Percentiles rank a stretch among this genome's conserved stretches.
Evolutionary conservation across 441 rosid species (phyloP).

Genomic region (Arabidopsis hybrid): DNA sequence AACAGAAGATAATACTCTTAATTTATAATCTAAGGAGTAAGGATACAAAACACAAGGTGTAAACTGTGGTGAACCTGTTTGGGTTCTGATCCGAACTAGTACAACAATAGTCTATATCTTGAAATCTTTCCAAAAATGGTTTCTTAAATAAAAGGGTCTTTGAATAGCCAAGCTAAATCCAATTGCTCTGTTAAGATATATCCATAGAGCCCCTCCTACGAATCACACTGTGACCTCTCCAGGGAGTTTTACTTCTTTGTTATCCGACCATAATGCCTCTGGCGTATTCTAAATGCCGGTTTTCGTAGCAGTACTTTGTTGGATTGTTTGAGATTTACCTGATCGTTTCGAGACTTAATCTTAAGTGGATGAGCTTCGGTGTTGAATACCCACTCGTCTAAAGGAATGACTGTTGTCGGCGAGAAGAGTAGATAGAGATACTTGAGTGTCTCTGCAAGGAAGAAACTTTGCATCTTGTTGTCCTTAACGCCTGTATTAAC

Average conservation of each 20-base stretch:
- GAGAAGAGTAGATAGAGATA: slow-evolving; percentile 92
- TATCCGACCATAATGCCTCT: slow-evolving; percentile 39
- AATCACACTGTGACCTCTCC: slow-evolving; percentile 31
- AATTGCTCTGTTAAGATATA: slow-evolving; percentile 4
- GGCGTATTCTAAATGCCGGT: slow-evolving; percentile 32
- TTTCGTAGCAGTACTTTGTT: slow-evolving; percentile 16
- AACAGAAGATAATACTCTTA: neutral
- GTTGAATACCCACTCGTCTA: slow-evolving; percentile 98
- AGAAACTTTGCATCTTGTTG: slow-evolving; percentile 98
- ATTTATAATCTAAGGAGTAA: neutral
- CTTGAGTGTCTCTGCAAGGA: slow-evolving; percentile 93
- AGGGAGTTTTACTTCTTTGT: slow-evolving; percentile 28
- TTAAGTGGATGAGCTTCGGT: slow-evolving; percentile 94
- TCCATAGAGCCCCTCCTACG: slow-evolving; percentile 14
- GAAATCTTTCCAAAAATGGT: slow-evolving; percentile 16
- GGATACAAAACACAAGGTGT: neutral
- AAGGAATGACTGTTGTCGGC: slow-evolving; percentile 76
- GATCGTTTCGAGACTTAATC: slow-evolving; percentile 59
- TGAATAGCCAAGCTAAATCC: slow-evolving; percentile 9
- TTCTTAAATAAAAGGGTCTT: slow-evolving; percentile 27
- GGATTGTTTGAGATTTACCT: slow-evolving; percentile 28
- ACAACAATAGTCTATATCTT: slow-evolving; percentile 19
- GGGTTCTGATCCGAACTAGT: slow-evolving; percentile 8
- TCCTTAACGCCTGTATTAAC: slow-evolving; percentile 87
- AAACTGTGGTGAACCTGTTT: slow-evolving; percentile 4